phyloP scores from a whole-genome alignment of 768 basidiomycete genomes.

The Pisolithus microcarpus region DNA sequence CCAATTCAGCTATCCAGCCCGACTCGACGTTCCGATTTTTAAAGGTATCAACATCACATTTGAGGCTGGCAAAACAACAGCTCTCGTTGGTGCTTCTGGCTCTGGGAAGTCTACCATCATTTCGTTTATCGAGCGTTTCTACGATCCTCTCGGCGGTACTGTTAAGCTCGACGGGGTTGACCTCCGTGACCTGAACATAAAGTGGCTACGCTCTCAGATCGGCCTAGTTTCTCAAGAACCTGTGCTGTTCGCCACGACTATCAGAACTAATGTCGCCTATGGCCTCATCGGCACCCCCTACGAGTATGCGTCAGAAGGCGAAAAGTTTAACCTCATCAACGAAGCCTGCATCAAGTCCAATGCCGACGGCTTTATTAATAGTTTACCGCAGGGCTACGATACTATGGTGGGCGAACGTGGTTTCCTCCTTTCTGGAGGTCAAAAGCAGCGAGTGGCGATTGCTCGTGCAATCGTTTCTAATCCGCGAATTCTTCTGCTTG shows the following conservation, averaged over 20 bases:
- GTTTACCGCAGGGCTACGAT: constrained; percentile 76
- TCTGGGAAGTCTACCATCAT: constrained; percentile 76
- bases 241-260: constrained; percentile 76
- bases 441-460: constrained; percentile 85
- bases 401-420: constrained; percentile 88
- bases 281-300: constrained; percentile 70
- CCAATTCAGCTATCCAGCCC: constrained; percentile 80
- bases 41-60: constrained; percentile 63
- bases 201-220: constrained; percentile 81
- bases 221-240: constrained; percentile 89
- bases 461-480: constrained; percentile 87
- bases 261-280: constrained; percentile 75
- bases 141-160: constrained; percentile 64
- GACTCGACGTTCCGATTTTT: constrained; percentile 69
- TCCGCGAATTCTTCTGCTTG: constrained; percentile 75
- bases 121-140: constrained; percentile 80
- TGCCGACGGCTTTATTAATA: constrained; percentile 77
- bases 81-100: constrained; percentile 73
- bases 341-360: constrained; percentile 86
- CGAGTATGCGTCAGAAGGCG: constrained; percentile 63
- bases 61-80: constrained; percentile 69
- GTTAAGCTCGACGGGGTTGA: constrained; percentile 72
- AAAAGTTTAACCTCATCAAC: constrained; percentile 71
- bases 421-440: constrained; percentile 77
- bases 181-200: constrained; percentile 69